Evolutionary conservation across 2,329 filamentous ascomycete genomes (phyloP), one percentile per base, ranked within the genome.

Genomic region (Ophiosphaerella korrae): DNA sequence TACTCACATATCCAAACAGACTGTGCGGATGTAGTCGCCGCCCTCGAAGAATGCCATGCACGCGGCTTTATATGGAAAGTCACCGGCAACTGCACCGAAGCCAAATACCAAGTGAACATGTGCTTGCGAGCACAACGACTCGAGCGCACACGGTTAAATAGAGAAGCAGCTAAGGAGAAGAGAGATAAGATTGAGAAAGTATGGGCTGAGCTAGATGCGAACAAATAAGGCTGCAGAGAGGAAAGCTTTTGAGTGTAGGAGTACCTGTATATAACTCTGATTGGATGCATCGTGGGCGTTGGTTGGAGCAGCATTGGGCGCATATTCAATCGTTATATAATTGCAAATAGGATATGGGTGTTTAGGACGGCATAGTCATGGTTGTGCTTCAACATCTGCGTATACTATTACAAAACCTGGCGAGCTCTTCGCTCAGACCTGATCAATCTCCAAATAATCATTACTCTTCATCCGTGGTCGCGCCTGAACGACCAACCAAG

Each of bases 21-120:
- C 68, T 99, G 94, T 83, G 90, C 93, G 75, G 92, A 96, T 63
- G 85, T 99, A 73, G 96, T 97, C 86, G 87, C 82, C 43, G 89
- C 90, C 41, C 90, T 99, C 62, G 94, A 97, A 69, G 91, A 97
- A 79, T 99, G 94, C 78, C 94, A 99, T 72, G 89, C 90, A 29
- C 84, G 84, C 52, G 94, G 94, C 47, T 99, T 99, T 77, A 77
- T 99, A 50, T 92, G 89, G 84, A 97, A 96, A 76, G 87, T 90
- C 1, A 78, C 90, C 55, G 94, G 94, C 49, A 90, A 89, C 80
- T 99, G 94, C 83, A 97, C 91, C 74, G 83, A 87, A 35, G 84
- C 88, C 56, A 99, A 99, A 75, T 81, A 85, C 36, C 80, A 90
- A 50, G 89, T 99, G 64, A 94, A 90, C 76, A 83, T 85, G 68